Evolutionary conservation across 208 protist species (phyloP), one percentile per base, ranked within the genome.

Genomic region (Acanthamoeba royreba): DNA sequence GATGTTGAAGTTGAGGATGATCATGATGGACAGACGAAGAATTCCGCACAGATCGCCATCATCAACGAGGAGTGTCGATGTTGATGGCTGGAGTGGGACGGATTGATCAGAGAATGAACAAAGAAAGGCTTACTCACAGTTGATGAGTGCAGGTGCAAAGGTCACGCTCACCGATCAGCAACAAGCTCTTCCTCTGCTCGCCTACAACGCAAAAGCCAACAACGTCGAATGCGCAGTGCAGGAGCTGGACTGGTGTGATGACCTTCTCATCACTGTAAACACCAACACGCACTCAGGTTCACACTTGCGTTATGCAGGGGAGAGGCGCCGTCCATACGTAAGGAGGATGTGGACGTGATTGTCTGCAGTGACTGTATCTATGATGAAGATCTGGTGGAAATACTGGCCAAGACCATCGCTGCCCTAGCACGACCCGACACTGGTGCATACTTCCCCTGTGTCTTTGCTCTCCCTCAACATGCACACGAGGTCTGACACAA

Each of bases 151-250:
- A 83, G 72, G 72, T 38, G 72, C 72, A 7, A 52, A 83, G 72
- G 72, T 83, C n/a, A 83, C 72, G 72, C 72, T 83, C n/a, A 83
- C 72, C 35, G 72, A 83, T n/a, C 72, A 83, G 43, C 38, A 31
- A 35, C 42, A 38, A 19, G 72, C 72, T 4, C 72, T 83, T 52
- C 72, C 72, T 22, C 43, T 83, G 40, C 42, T 83, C n/a, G 72
- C 38, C 72, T 52, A 83, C 72, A 83, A 83, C 28, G 72, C 72
- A 17, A 83, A 83, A 15, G 72, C 72, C 2, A 83, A 83, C 72
- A 52, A 52, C 72, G 72, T 83, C 25, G 72, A 83, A 35, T 83
- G 72, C 42, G 72, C 72, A 38, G 72, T 83, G 42, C 72, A 40
- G 5, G 72, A 46, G 72, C 72, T 83, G 42, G 72, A 83, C 25